Conservation (phyloP, 345 rosid genomes). For the Reutealis trisperma region DNA sequence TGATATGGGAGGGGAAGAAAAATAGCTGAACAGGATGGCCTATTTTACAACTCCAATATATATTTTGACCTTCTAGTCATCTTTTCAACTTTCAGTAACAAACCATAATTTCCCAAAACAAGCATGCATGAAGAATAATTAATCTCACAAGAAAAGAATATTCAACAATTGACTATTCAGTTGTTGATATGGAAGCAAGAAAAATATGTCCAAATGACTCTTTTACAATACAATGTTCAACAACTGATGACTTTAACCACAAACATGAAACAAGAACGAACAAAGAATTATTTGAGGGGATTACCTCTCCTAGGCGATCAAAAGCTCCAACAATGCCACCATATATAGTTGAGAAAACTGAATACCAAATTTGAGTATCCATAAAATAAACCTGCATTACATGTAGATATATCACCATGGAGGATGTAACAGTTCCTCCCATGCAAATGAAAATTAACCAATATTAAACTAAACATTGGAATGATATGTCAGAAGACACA, state of each 20-base stretch:
- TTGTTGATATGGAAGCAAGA: neutral
- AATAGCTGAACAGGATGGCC: neutral
- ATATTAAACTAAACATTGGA: conserved; percentile 2
- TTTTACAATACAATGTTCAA: neutral
- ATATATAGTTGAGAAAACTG: conserved; percentile 78
- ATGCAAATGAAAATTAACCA: neutral
- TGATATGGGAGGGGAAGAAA: neutral
- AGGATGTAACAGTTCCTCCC: neutral
- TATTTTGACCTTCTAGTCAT: neutral
- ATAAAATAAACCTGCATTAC: conserved; percentile 75
- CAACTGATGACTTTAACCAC: neutral
- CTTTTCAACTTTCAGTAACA: neutral
- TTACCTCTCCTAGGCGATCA: conserved; percentile 97
- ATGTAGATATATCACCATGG: conserved; percentile 21
- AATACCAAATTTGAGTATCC: conserved; percentile 98
- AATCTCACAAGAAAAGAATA: neutral
- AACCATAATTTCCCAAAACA: neutral
- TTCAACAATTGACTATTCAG: no score
- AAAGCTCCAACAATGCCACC: conserved; percentile 96
- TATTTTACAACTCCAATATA: neutral
- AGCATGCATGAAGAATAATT: neutral
- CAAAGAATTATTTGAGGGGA: conserved; percentile 5
- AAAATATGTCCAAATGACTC: neutral
- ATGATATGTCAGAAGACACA: conserved; percentile 25
- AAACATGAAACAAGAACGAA: neutral